phyloP scores from a whole-genome alignment of 768 basidiomycete species.

The Trametes elegans region DNA sequence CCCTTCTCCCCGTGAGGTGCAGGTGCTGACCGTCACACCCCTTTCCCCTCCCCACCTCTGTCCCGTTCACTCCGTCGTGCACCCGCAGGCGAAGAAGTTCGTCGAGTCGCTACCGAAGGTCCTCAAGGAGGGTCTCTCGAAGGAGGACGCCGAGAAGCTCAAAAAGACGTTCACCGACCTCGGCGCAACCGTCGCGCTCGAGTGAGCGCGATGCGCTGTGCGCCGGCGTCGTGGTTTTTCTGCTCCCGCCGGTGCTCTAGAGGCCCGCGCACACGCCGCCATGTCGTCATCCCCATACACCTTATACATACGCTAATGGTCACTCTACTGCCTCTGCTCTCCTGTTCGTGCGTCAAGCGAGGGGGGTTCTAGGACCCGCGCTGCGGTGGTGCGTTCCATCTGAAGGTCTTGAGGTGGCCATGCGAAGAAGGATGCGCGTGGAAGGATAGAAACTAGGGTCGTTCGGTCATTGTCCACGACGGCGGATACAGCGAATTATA shows the following conservation, averaged over 20 bases:
- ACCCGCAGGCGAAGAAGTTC: constrained; percentile 94
- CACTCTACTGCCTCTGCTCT: constrained; percentile 16
- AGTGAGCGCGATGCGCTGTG: constrained; percentile 47
- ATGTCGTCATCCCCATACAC: constrained; percentile 6
- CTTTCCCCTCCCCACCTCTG: not conserved
- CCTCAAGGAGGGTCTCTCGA: constrained; percentile 91
- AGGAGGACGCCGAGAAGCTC: constrained; percentile 98
- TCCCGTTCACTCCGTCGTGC: not conserved
- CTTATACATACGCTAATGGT: constrained; percentile 14
- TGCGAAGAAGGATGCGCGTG: not conserved
- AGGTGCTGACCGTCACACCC: too few species aligned
- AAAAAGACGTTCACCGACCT: constrained; percentile 86
- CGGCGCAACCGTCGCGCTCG: constrained; percentile 85
- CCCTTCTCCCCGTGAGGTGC: too few species aligned
- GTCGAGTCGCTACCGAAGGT: constrained; percentile 93
- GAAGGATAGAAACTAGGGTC: not conserved
- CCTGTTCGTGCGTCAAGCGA: not conserved
- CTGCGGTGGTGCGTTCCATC: not conserved
- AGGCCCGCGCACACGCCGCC: not conserved
- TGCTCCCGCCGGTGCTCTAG: not conserved
- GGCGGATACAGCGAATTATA: constrained; percentile 14
- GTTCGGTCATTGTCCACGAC: not conserved
- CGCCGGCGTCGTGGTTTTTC: too few species aligned
- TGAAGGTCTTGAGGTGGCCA: not conserved
- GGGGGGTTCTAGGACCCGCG: not conserved